phyloP scores from a whole-genome alignment of 352 stramenopile genomes.

The Phytopythium vexans region DNA sequence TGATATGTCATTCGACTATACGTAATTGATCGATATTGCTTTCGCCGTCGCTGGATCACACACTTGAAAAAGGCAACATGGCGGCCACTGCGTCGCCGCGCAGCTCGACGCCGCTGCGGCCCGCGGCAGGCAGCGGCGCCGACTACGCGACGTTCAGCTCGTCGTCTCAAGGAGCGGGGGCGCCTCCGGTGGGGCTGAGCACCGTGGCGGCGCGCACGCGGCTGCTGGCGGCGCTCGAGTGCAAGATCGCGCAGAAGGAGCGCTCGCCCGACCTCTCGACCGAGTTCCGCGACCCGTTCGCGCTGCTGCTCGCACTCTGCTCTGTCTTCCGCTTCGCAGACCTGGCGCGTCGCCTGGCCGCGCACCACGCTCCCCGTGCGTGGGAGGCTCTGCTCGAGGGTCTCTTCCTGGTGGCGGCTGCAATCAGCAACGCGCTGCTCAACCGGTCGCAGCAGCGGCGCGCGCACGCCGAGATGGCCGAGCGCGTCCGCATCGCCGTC shows the following conservation, averaged over 20 bases:
- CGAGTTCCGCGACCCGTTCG: conserved; percentile 74
- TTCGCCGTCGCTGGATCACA: too few relatives aligned
- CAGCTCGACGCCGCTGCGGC: conserved; percentile 23
- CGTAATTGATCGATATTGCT: too few relatives aligned
- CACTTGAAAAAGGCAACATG: too few relatives aligned
- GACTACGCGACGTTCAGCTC: conserved; percentile 24
- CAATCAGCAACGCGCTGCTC: conserved; percentile 55
- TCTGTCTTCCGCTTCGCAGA: conserved; percentile 60
- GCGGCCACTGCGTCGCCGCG: neutral
- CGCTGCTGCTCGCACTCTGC: conserved; percentile 63
- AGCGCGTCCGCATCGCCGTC: conserved; percentile 67
- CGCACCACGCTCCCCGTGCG: conserved; percentile 17
- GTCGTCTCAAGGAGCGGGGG: neutral
- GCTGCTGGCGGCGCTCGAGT: conserved; percentile 62
- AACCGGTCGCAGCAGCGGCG: conserved; percentile 66
- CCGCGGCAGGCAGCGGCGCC: conserved; percentile 8
- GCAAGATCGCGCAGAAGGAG: conserved; percentile 74
- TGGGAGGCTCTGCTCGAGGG: conserved; percentile 43
- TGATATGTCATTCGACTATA: too few relatives aligned
- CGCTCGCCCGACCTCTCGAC: conserved; percentile 52
- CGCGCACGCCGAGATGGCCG: conserved; percentile 74
- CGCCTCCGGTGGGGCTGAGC: conserved; percentile 43
- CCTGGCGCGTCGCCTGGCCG: conserved; percentile 26
- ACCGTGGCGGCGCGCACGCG: conserved; percentile 42
- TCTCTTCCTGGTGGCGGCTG: conserved; percentile 54